Base-by-base conservation (phyloP, 2,329 filamentous ascomycete species). In the Penicillium aurantiogriseum region DNA sequence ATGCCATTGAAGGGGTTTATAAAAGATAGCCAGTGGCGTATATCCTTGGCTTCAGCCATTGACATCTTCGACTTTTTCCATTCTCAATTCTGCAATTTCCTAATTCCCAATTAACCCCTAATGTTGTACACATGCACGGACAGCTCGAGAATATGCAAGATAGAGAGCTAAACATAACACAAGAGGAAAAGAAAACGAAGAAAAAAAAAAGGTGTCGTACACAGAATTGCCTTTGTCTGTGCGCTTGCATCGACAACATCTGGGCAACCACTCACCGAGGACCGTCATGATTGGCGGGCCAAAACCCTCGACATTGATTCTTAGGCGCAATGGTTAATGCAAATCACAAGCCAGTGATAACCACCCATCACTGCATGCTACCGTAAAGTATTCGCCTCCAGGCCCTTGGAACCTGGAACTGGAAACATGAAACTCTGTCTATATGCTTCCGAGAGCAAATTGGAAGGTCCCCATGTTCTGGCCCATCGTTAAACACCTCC, bases 301-400 rank as follows among this genome's bases (percentile, higher is more conserved):
- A 43, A 54, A 60, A 56, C 43, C 57, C 46, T 57, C 53, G 33
- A 43, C 38, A 29, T 42, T 19, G 19, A 11, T 21, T n/a, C 4
- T 6, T 3, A 53, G 21, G 31, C 40, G 47, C 40, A 23, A 36
- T 31, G n/a, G 31, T 50, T 17, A 25, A 40, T 45, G 47, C 8
- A 9, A 36, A 49, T 47, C 27, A 9, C 47, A 47, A 47, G 29
- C 61, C 57, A 63, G 57, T 59, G 46, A 53, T 40, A 54, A 54
- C 39, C 47, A 35, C 44, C 6, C 39, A 52, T 62, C 23, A 31
- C 54, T 61, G 61, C 61, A 65, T 61, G 56, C 59, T 51, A 59
- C 57, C 56, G 51, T 44, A n/a, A 39, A 54, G 54, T 29, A 23
- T 19, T 36, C 25, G 38, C 21, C 43, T 21, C 39, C 31, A 21